phyloP scores from a whole-genome alignment of 2,329 filamentous ascomycete genomes.

The Exophiala phaeomuriformis region DNA sequence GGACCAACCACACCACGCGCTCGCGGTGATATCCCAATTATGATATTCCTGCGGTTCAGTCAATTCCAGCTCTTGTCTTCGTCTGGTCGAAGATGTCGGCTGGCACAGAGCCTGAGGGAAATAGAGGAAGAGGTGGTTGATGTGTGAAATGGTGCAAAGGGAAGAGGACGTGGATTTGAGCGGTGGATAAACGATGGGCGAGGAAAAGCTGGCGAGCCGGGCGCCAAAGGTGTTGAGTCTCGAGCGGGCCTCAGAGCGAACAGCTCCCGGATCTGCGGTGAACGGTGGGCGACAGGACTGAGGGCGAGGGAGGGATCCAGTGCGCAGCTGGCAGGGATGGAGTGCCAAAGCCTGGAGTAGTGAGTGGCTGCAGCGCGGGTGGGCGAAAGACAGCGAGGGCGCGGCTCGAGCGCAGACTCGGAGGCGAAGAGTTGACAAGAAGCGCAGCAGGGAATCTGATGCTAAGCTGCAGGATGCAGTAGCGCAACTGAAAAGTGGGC shows the following conservation, averaged over 20 bases:
- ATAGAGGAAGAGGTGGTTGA: slow-evolving; percentile 1
- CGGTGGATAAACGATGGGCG: slow-evolving; percentile 11
- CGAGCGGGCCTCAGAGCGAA: slow-evolving; percentile 20
- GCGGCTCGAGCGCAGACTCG: slow-evolving; percentile 21
- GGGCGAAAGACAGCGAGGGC: slow-evolving; percentile 7
- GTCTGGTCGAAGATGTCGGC: slow-evolving; percentile 11
- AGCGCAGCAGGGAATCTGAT: slow-evolving; percentile 5
- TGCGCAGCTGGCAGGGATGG: slow-evolving; percentile 1
- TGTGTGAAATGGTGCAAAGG: slow-evolving; percentile 4
- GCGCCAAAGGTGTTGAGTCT: slow-evolving; percentile 23
- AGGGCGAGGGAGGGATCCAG: background rate
- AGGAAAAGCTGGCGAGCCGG: slow-evolving; percentile 17
- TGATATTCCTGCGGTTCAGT: slow-evolving; percentile 1
- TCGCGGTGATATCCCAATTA: slow-evolving; percentile 1
- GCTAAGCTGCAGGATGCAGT: slow-evolving; percentile 14
- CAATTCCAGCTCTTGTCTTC: slow-evolving; percentile 10
- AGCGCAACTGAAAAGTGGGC: slow-evolving; percentile 17
- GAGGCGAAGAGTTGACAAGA: background rate
- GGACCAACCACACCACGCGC: slow-evolving; percentile 8
- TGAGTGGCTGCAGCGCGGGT: background rate
- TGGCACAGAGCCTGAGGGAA: slow-evolving; percentile 17
- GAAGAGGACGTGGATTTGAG: slow-evolving; percentile 7
- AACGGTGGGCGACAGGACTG: slow-evolving; percentile 8
- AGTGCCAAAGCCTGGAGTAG: background rate
- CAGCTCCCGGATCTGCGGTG: slow-evolving; percentile 21